Evolutionary conservation across 192 early-diverging fungal genomes (phyloP).

Genomic region (Podila epicladia): DNA sequence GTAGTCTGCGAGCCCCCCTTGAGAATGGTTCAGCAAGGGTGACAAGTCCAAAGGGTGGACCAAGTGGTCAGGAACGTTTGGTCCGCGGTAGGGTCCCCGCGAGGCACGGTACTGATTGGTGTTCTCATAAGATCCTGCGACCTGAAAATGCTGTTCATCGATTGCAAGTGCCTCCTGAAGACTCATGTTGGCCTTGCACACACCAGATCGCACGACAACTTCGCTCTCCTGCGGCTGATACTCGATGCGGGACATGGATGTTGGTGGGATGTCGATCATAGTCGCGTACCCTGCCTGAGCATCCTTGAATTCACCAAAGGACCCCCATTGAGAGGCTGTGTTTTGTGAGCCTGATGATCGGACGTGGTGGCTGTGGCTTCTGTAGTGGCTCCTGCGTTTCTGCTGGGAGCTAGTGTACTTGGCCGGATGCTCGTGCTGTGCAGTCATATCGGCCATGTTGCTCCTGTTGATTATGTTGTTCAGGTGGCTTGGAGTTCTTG

Average conservation of each 20-base stretch:
- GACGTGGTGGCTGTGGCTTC: constrained; percentile 21
- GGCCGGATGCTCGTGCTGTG: not conserved
- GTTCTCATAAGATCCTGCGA: not conserved
- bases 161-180: constrained; percentile 5
- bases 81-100: not conserved
- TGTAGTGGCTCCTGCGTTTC: not conserved
- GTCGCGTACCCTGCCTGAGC: constrained; percentile 12
- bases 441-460: not conserved
- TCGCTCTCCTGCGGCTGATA: not conserved
- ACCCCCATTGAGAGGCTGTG: constrained; percentile 10
- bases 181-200: constrained; percentile 2
- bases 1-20: not conserved
- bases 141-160: not conserved
- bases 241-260: constrained; percentile 1
- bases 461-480: constrained; percentile 18
- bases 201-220: not conserved
- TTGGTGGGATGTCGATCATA: constrained; percentile 2
- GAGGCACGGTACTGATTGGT: not conserved
- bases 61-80: constrained; percentile 7
- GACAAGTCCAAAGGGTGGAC: constrained; percentile 35
- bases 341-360: not conserved
- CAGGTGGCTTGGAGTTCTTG: constrained; percentile 27
- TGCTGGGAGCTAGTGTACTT: not conserved
- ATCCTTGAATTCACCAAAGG: not conserved
- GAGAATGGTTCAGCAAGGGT: constrained; percentile 13